Base-by-base conservation (phyloP, 2,329 filamentous ascomycete species). In the Fusarium redolens region DNA sequence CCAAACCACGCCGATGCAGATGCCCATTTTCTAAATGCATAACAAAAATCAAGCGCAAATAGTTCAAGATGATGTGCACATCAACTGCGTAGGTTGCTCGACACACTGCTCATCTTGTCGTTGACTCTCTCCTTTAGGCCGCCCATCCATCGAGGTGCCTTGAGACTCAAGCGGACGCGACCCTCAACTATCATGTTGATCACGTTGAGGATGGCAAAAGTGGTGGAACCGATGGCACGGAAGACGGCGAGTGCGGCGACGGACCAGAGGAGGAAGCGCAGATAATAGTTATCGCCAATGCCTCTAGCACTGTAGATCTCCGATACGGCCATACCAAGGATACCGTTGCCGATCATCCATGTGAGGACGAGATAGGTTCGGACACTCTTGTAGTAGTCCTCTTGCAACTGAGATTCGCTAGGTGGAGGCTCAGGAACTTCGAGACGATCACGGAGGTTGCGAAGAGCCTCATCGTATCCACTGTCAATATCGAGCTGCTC, bases 401-500 rank as follows among this genome's bases (percentile, higher is more conserved):
- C 96, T 82, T 99, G 96, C 83, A 95, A 84, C 83, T 98, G 96
- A 1, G 89, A 86, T 77, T 98, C 96, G 47, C 89, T 91, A 20
- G 90, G 77, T 0, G 85, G 82, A 0, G 88, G 81, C 17, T 83
- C 81, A 15, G 92, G 86, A 1, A 98, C 96, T 80, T 97, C 95
- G 77, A 99, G 87, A 48, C 96, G 89, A 79, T 99, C 96, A 57
- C 96, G 93, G 9, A 99, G 92, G 81, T 99, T 99, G 71, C 96
- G 93, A 31, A 99, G 90, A 0, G 96, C 96, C 81, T 98, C 96
- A 80, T 99, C 96, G 82, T 99, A 99, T 30, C 96, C 96, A 33
- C 92, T 95, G 84, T 99, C 96, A 81, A 99, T 99, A 81, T 99
- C 96, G 38, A 99, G 91, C 84, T 99, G 96, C 81, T 99, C 97